Base-by-base conservation (phyloP, 305 asterid genomes). In the Caryopteris hybrid region DNA sequence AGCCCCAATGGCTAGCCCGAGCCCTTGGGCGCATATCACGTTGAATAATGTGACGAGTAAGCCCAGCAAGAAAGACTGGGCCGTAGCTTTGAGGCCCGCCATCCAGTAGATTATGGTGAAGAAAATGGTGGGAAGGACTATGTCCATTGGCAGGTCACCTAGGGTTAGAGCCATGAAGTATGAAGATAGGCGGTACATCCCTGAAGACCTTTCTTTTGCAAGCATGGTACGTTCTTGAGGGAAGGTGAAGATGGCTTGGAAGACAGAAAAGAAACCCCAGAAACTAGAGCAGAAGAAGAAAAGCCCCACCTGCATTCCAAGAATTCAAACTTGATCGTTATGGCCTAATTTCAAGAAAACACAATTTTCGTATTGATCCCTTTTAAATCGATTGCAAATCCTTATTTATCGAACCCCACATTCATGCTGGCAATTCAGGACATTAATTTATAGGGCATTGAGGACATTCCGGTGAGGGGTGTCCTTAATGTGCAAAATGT, bases 1-100 rank as follows among this genome's bases (percentile, higher is more conserved):
- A 0, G 99, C 96, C 1, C 99, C 97, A 16, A 91, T 13, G 0
- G 97, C 99, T 0, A 90, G 87, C 2, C 97, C 99, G 3, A 90
- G 80, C 11, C 96, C 91, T 55, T 90, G 92, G 0, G 87, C 43
- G 41, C 79, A 79, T 3, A 90, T 3, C 5, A 85, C 88, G 22
- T 84, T 71, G 27, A 65, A 79, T 6, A 90, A 71, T 38, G 83
- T 74, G 10, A 45, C 68, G 29, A 78, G 51, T 20, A 85, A 72
- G 74, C 92, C 77, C 6, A 59, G 9, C 8, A 93, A 58, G 76
- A 87, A 90, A 69, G 70, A 53, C 0, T 12, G 41, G 0, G 88
- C 58, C 0, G 72, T 2, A 42, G 80, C 61, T 61, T 75, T 85
- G 0, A 93, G 73, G 3, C 90, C 95, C 0, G 92, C 90, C 94